A percentile compares a stretch with the other conserved stretches of the same genome.
Evolutionary conservation across 1,139 yeast genomes (phyloP).

Genomic region (Suhomyces wounanorum): DNA sequence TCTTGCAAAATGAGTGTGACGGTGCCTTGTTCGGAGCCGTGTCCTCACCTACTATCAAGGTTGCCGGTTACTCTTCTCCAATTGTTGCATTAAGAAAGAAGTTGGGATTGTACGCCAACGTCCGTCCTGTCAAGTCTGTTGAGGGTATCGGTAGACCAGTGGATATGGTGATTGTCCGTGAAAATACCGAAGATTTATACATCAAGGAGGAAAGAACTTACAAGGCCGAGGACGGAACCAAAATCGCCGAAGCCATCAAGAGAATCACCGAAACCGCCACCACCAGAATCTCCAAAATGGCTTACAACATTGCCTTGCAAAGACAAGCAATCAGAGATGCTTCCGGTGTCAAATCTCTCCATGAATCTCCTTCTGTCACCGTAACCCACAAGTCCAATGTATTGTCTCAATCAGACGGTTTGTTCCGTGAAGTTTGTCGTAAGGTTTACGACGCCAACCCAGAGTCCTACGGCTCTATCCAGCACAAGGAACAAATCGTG

Average conservation of each 20-base stretch:
- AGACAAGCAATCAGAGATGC: slow-evolving; percentile 81
- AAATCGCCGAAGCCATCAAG: slow-evolving; percentile 96
- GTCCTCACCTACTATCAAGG: slow-evolving; percentile 90
- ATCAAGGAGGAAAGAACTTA: slow-evolving; percentile 87
- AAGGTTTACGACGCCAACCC: slow-evolving; percentile 69
- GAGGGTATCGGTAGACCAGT: slow-evolving; percentile 82
- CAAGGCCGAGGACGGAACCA: slow-evolving; percentile 68
- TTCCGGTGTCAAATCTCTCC: slow-evolving; percentile 41
- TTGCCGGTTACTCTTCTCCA: slow-evolving; percentile 95
- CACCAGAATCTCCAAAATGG: slow-evolving; percentile 82
- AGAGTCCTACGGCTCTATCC: slow-evolving; percentile 56
- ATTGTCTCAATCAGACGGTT: slow-evolving; percentile 87
- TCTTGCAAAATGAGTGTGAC: slow-evolving; percentile 81
- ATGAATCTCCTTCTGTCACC: slow-evolving; percentile 69
- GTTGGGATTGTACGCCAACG: slow-evolving; percentile 92
- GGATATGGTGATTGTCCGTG: slow-evolving; percentile 97
- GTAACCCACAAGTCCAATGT: slow-evolving; percentile 97
- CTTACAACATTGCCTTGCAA: slow-evolving; percentile 88
- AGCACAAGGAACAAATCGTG: slow-evolving; percentile 91
- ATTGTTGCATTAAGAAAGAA: slow-evolving; percentile 96
- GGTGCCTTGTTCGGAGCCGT: slow-evolving; percentile 99
- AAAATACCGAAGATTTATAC: slow-evolving; percentile 95
- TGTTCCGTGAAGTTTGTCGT: slow-evolving; percentile 90
- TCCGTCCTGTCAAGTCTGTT: slow-evolving; percentile 95
- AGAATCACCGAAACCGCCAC: slow-evolving; percentile 91